Percentiles rank a stretch among this genome's conserved stretches.
Conservation (phyloP, 306 rosid genomes). For the Acacia acuminata region DNA sequence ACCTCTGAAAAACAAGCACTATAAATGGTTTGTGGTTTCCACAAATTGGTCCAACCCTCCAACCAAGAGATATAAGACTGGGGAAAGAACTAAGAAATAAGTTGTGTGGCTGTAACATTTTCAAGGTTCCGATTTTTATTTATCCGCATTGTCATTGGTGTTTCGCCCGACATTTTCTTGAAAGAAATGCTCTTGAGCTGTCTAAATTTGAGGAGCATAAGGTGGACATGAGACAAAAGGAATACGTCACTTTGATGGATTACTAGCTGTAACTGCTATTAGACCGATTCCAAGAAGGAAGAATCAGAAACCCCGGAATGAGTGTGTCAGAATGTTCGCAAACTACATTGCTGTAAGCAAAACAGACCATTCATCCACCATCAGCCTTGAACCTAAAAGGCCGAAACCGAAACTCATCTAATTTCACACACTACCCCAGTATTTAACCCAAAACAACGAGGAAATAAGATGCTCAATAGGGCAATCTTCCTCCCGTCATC, state of each 20-base stretch:
- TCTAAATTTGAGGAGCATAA: background rate
- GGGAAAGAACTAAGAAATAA: background rate
- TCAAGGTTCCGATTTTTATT: background rate
- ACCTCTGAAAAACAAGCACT: background rate
- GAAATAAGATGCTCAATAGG: background rate
- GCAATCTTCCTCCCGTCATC: background rate
- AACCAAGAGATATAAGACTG: background rate
- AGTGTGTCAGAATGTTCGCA: background rate
- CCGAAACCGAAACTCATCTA: background rate
- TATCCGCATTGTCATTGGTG: background rate
- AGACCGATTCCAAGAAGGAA: constrained; percentile 5
- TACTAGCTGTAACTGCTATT: background rate
- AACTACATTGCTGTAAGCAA: background rate
- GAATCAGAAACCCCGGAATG: constrained; percentile 14
- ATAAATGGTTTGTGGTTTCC: background rate
- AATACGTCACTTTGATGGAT: background rate
- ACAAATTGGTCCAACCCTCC: background rate
- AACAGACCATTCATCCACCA: background rate
- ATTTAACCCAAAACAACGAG: background rate
- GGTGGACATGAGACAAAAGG: background rate
- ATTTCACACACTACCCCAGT: background rate
- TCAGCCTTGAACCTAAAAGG: background rate
- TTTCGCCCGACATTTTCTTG: background rate
- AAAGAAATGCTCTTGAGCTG: background rate
- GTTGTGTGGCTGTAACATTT: background rate